Conservation (phyloP, 2,329 filamentous ascomycete species). For the Exophiala mesophila region DNA sequence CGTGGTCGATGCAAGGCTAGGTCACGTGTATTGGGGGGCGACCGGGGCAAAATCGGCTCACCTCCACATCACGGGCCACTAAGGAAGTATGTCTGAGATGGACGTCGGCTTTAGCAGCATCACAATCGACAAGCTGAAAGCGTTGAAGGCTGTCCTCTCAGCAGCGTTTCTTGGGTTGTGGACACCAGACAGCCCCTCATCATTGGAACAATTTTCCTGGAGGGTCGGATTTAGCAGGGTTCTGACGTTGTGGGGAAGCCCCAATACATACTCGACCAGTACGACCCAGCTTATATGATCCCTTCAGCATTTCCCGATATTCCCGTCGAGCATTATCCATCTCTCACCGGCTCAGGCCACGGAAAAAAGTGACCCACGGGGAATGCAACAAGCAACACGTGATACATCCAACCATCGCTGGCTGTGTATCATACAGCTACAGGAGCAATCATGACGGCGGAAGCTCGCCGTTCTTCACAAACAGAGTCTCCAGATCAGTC, state of each 20-base stretch:
- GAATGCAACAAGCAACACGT: neutral
- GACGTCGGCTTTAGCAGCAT: too few relatives aligned
- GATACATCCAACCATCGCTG: neutral
- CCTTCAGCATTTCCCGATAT: constrained; percentile 1
- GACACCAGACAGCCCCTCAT: too few relatives aligned
- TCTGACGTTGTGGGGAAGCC: too few relatives aligned
- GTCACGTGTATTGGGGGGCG: neutral
- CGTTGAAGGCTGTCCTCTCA: too few relatives aligned
- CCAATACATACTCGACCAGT: neutral
- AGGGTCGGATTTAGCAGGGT: neutral
- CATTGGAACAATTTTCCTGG: neutral
- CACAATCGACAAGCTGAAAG: too few relatives aligned
- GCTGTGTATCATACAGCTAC: neutral
- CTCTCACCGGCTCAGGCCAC: neutral
- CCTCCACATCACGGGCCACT: too few relatives aligned
- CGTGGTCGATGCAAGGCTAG: neutral
- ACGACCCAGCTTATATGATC: neutral
- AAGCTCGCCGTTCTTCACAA: constrained; percentile 12
- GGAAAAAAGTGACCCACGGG: too few relatives aligned
- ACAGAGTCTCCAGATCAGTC: constrained; percentile 11
- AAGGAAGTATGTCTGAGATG: too few relatives aligned
- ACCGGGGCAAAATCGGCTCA: neutral
- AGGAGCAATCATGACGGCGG: constrained; percentile 4
- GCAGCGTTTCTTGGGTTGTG: too few relatives aligned
- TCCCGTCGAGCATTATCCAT: neutral